phyloP scores from a whole-genome alignment of 2,329 filamentous ascomycete genomes.

The Neurospora crassa region DNA sequence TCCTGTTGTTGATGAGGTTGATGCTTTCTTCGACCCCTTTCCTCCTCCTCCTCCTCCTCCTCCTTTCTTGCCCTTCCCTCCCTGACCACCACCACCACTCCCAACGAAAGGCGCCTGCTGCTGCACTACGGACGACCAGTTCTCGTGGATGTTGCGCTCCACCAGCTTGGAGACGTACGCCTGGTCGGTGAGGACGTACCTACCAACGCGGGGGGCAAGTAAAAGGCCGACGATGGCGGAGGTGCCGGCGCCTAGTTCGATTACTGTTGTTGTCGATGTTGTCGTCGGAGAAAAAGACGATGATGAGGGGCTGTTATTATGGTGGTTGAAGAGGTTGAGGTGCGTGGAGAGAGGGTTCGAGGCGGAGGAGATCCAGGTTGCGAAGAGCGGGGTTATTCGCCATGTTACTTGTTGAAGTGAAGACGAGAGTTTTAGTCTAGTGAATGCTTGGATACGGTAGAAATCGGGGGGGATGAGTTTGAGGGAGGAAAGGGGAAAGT shows the following conservation, averaged over 20 bases:
- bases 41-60: not conserved
- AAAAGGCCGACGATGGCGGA: conserved; percentile 68
- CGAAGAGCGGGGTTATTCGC: conserved; percentile 79
- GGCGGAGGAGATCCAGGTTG: conserved; percentile 62
- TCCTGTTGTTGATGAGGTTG: conserved; percentile 4
- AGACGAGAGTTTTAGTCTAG: not conserved
- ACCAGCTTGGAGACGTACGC: conserved; percentile 70
- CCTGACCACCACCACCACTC: too few relatives aligned
- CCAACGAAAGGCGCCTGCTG: too few relatives aligned
- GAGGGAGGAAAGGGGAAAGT: too few relatives aligned
- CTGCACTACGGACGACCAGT: too few relatives aligned
- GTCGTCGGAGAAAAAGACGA: conserved; percentile 22
- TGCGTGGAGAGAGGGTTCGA: conserved; percentile 52
- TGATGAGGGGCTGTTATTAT: not conserved
- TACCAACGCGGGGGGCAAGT: conserved; percentile 48
- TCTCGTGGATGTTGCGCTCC: conserved; percentile 64
- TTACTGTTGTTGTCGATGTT: conserved; percentile 38
- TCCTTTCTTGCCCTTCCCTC: not conserved
- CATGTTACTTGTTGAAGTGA: conserved; percentile 56
- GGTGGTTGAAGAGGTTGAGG: conserved; percentile 32
- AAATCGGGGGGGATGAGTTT: too few relatives aligned
- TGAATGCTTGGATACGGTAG: too few relatives aligned
- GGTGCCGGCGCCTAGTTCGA: conserved; percentile 86
- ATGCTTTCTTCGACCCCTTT: not conserved
- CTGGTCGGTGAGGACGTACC: conserved; percentile 81